Base-by-base conservation (phyloP, 164 flowering plant genomes). In the Platanus orientalis region DNA sequence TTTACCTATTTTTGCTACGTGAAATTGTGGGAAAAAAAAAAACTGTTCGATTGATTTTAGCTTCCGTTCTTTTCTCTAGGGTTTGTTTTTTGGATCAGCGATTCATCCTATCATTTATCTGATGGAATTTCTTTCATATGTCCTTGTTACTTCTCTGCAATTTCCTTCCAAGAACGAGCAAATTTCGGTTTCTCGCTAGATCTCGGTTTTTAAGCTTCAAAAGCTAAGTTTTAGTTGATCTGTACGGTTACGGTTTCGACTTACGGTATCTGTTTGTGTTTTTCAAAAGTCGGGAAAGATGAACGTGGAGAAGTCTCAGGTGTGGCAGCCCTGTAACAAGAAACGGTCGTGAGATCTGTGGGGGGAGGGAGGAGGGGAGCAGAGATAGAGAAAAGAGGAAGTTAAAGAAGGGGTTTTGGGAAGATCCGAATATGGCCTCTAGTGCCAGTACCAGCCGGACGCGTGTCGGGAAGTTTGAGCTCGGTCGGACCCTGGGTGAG, bases 401-500 rank as follows among this genome's bases (percentile, higher is more conserved):
- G 17, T n/a, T n/a, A n/a, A 29, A 13, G 29, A 19, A 44, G 51
- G 25, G 58, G 3, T 9, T 34, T 47, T 25, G 51, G 42, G 25
- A 54, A 7, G 34, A 26, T 3, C 5, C 9, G 52, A 44, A 57
- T 50, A 62, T 24, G 59, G 50, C 68, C 27, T 58, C 65, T 55
- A 59, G 52, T 2, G 63, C 64, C 17, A 45, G 49, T 45, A 45
- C 40, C 34, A 61, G 74, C 25, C 68, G 76, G 71, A 82, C 86
- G 21, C 75, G 87, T 20, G 90, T 89, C 24, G 96, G 96, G 54
- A 89, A 65, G 72, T 89, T 86, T 67, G 92, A 86, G 72, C 70
- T 89, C 0, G 96, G 96, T 16, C 64, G 87, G 80, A 89, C 96
- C 7, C 69, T 89, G 7, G 96, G 96, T 5, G 92, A 86, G 64